phyloP scores from a whole-genome alignment of 495 filamentous ascomycete genomes.

The Aspergillus conjunctus region DNA sequence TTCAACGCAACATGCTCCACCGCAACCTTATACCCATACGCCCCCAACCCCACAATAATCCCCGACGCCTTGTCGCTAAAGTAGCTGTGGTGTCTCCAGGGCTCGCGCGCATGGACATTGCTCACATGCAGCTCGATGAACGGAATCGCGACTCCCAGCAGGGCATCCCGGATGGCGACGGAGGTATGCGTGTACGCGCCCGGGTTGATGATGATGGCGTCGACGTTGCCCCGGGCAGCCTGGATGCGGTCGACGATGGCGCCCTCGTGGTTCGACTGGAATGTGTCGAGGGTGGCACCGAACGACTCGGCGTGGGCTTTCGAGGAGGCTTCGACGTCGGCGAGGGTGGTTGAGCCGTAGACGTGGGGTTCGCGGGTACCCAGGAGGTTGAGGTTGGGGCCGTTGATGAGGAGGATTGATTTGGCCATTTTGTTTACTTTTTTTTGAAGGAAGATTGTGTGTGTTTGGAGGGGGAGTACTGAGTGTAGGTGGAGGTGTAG shows the following conservation, averaged over 20 bases:
- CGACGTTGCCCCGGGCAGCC: conserved; percentile 51
- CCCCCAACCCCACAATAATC: conserved; percentile 68
- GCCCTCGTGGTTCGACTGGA: conserved; percentile 72
- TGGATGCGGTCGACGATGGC: conserved; percentile 64
- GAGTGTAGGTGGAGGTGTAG: too few species aligned
- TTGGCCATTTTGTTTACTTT: conserved; percentile 35
- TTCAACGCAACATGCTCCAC: conserved; percentile 60
- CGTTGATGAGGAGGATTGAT: conserved; percentile 74
- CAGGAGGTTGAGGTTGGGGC: conserved; percentile 79
- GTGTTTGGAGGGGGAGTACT: neutral
- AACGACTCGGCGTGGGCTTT: conserved; percentile 44
- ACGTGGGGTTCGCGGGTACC: conserved; percentile 71
- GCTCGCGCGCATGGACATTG: conserved; percentile 68
- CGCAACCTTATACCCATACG: conserved; percentile 69
- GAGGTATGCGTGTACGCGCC: conserved; percentile 70
- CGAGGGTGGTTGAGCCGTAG: conserved; percentile 66
- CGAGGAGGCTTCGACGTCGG: conserved; percentile 54
- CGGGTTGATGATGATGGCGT: conserved; percentile 69
- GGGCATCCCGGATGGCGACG: conserved; percentile 67
- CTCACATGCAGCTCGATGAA: conserved; percentile 73
- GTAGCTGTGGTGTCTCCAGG: conserved; percentile 64
- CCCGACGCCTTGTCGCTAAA: conserved; percentile 71
- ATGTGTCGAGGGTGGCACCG: conserved; percentile 47
- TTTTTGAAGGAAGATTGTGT: neutral
- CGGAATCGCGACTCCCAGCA: conserved; percentile 63